Conservation (phyloP, 805 yeast species). For the Millerozyma miso region DNA sequence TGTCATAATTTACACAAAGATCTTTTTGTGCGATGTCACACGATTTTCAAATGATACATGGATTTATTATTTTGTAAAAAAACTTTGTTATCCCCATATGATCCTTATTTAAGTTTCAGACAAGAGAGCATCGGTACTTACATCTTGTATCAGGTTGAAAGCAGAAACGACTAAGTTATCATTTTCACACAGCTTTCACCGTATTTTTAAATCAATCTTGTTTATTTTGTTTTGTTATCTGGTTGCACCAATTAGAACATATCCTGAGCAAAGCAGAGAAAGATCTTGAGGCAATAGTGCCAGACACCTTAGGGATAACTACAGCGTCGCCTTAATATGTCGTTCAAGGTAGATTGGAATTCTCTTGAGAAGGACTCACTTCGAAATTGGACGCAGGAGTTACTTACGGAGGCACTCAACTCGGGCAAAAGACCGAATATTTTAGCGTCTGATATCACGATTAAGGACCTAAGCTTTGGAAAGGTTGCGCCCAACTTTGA, state of each 20-base stretch:
- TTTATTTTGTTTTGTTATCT: background rate
- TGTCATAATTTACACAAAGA: background rate
- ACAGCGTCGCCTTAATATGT: slow-evolving; percentile 40
- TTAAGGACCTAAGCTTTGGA: slow-evolving; percentile 70
- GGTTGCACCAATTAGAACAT: background rate
- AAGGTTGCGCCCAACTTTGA: slow-evolving; percentile 70
- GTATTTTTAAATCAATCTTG: no score
- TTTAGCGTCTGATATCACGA: slow-evolving; percentile 63
- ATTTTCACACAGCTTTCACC: no score
- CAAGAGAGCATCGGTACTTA: no score
- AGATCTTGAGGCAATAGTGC: no score
- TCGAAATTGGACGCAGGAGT: slow-evolving; percentile 57
- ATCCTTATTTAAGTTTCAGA: no score
- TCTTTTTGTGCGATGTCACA: background rate
- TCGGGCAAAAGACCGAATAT: slow-evolving; percentile 69
- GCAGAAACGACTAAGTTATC: no score
- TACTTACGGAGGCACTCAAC: slow-evolving; percentile 68
- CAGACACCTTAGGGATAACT: background rate
- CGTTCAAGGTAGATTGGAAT: slow-evolving; percentile 76
- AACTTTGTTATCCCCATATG: no score
- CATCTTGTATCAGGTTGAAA: no score
- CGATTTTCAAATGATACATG: background rate
- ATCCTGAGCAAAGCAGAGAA: no score
- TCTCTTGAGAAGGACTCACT: slow-evolving; percentile 63
- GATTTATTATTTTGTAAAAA: no score